phyloP scores from a whole-genome alignment of 306 rosid species.

The Carpinus fangiana region DNA sequence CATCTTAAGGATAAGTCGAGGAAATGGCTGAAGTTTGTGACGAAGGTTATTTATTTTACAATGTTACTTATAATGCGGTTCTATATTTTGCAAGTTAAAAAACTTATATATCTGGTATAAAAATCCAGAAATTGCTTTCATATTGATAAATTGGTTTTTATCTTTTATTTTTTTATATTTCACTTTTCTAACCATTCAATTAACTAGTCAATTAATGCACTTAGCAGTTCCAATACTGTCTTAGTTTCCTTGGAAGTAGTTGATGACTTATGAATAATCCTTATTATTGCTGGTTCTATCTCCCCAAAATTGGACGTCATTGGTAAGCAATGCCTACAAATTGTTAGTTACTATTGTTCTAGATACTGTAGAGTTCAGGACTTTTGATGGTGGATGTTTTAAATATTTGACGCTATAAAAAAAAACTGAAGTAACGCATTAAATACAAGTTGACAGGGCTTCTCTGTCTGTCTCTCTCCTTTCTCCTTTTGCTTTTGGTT shows the following conservation, averaged over 20 bases:
- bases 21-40: slow-evolving; percentile 91
- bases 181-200: neutral
- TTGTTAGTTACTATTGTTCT: too few relatives aligned
- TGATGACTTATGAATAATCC: neutral
- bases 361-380: too few relatives aligned
- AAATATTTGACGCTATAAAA: too few relatives aligned
- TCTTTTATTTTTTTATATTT: too few relatives aligned
- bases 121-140: neutral
- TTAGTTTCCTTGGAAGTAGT: neutral
- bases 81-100: neutral
- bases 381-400: too few relatives aligned
- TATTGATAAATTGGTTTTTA: neutral
- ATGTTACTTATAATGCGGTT: neutral
- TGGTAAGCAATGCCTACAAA: too few relatives aligned
- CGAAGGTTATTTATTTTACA: slow-evolving; percentile 57
- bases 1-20: slow-evolving; percentile 75
- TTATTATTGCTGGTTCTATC: too few relatives aligned
- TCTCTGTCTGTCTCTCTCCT: too few relatives aligned
- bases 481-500: neutral
- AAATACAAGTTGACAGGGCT: too few relatives aligned
- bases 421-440: too few relatives aligned
- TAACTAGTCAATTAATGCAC: neutral
- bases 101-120: neutral
- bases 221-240: neutral
- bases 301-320: too few relatives aligned